Evolutionary conservation across 306 rosid genomes (phyloP), one percentile per base, ranked within the genome.

Genomic region (Leucaena leucocephala): DNA sequence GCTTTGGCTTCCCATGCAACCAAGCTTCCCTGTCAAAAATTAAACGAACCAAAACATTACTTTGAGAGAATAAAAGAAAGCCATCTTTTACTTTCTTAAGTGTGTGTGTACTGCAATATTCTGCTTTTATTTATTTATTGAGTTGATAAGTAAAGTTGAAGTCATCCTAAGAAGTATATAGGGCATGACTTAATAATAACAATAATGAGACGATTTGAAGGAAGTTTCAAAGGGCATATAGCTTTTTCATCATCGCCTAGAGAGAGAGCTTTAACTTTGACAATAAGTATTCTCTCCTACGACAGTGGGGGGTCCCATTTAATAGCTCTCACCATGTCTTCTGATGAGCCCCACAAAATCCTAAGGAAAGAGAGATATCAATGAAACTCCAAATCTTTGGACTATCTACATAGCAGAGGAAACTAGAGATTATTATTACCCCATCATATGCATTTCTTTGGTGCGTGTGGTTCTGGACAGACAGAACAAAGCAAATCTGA

Each of bases 1-100:
- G 85, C 86, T 89, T 91, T 88, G 91, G 83, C 78, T 84, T 89
- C 48, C 94, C 89, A 85, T 92, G 91, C 90, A 94, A 88, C 92
- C 94, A 92, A 86, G 91, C 92, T 90, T 92, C 98, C 85, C 97
- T 94, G 91, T 89, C 82, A 86, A 67, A 67, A 19, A 19, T 6
- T 8, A 76, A 87, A 27, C 27, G 27, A 27, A 86, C 76, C 81
- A 86, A 85, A 91, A 68, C 73, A 67, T 45, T 42, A n/a, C 69
- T 68, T 65, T 8, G 81, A 64, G 65, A 72, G 27, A 27, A 27
- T 27, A 27, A 27, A 27, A 85, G 74, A 91, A 85, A 82, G 83
- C 83, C 27, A 82, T 89, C 91, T 88, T 90, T 88, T 84, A 78
- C 89, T 63, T 79, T 73, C 86, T 80, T 85, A 86, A 66, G 82